phyloP scores from a whole-genome alignment of 768 basidiomycete genomes.

The Ramaria rubella region DNA sequence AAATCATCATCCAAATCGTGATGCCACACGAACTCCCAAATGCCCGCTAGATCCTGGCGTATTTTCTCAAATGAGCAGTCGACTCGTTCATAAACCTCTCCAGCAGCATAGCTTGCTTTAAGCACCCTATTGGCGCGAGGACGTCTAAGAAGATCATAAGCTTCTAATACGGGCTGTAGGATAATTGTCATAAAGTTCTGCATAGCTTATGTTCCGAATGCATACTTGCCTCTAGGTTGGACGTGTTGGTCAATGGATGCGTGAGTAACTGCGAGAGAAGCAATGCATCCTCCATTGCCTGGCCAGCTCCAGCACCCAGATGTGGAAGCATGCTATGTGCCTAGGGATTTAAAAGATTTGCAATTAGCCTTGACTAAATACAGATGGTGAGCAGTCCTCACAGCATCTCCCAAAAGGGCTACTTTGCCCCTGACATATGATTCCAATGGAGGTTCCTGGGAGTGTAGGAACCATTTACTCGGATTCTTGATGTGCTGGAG shows the following conservation, averaged over 20 bases:
- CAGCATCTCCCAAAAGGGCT: slow-evolving; percentile 48
- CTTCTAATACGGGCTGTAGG: slow-evolving; percentile 37
- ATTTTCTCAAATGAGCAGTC: slow-evolving; percentile 27
- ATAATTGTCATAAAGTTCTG: background rate
- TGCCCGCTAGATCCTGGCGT: slow-evolving; percentile 28
- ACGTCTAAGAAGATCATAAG: slow-evolving; percentile 39
- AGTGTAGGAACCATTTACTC: slow-evolving; percentile 49
- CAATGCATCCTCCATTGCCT: slow-evolving; percentile 52
- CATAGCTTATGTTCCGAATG: background rate
- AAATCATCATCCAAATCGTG: slow-evolving; percentile 41
- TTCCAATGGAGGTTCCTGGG: slow-evolving; percentile 38
- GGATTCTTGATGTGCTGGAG: slow-evolving; percentile 28
- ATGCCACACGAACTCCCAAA: slow-evolving; percentile 46
- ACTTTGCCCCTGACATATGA: slow-evolving; percentile 39
- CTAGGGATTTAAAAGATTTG: slow-evolving; percentile 5
- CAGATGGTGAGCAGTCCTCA: slow-evolving; percentile 1
- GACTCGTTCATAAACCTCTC: slow-evolving; percentile 39
- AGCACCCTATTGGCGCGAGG: slow-evolving; percentile 47
- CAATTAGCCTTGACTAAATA: background rate
- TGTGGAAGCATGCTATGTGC: slow-evolving; percentile 58
- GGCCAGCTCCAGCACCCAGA: slow-evolving; percentile 51
- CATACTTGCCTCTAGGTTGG: slow-evolving; percentile 36
- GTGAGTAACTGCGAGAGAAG: slow-evolving; percentile 40
- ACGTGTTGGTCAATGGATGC: slow-evolving; percentile 33
- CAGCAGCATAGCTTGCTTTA: slow-evolving; percentile 33